Conservation (phyloP, 1,284 basidiomycete genomes). For the Heliocybe sulcata region DNA sequence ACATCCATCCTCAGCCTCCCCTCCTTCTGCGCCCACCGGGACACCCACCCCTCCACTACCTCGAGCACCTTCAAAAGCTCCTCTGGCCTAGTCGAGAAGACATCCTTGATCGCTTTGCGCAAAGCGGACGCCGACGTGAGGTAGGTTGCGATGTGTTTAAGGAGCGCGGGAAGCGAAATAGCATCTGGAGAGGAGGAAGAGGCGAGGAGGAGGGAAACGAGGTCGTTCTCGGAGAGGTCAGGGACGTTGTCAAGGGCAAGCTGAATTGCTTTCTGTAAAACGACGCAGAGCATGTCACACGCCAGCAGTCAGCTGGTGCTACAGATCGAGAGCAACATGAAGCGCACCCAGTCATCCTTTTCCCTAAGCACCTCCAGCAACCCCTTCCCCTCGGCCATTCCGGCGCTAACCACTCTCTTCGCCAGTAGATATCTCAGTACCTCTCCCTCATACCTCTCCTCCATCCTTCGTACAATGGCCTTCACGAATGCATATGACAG, state of each 20-base stretch:
- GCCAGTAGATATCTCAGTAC: conserved; percentile 44
- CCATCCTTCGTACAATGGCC: not conserved
- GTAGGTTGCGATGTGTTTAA: conserved; percentile 45
- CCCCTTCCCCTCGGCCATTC: conserved; percentile 48
- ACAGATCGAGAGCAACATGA: not conserved
- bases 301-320: conserved; percentile 4
- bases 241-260: conserved; percentile 43
- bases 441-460: not conserved
- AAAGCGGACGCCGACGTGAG: conserved; percentile 42
- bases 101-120: conserved; percentile 46
- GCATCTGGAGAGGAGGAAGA: conserved; percentile 28
- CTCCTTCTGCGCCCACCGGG: conserved; percentile 31
- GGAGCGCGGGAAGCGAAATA: conserved; percentile 41
- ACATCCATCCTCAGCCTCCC: conserved; percentile 19
- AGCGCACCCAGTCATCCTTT: conserved; percentile 60
- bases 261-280: conserved; percentile 35
- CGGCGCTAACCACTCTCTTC: conserved; percentile 42
- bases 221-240: conserved; percentile 56
- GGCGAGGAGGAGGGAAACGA: conserved; percentile 41
- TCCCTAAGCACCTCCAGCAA: conserved; percentile 42
- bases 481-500: not conserved
- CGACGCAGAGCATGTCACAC: conserved; percentile 1
- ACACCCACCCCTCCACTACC: conserved; percentile 50
- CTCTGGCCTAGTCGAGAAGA: conserved; percentile 29
- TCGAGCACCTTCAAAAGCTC: conserved; percentile 43